phyloP scores from a whole-genome alignment of 2,329 filamentous ascomycete genomes.

The Falciphora oryzae region DNA sequence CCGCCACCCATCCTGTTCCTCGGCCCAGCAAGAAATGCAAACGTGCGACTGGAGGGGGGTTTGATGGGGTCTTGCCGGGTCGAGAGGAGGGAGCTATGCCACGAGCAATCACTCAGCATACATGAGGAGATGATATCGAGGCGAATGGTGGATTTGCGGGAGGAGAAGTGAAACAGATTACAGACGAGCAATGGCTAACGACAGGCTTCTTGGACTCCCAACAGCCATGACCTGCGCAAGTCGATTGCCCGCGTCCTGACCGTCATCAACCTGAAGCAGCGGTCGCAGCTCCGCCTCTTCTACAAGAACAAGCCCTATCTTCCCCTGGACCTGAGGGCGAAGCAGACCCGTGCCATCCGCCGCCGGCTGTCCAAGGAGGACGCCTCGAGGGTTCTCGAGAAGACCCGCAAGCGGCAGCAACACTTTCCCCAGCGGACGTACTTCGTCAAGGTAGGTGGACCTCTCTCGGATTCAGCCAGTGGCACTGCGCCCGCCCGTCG shows the following conservation, averaged over 20 bases:
- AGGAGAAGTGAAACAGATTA: slow-evolving; percentile 9
- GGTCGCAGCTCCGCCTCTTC: slow-evolving; percentile 95
- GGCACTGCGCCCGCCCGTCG: not conserved
- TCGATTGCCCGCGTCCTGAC: slow-evolving; percentile 98
- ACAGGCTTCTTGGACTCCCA: slow-evolving; percentile 8
- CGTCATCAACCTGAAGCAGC: slow-evolving; percentile 99
- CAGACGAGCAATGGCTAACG: slow-evolving; percentile 18
- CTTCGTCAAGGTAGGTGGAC: slow-evolving; percentile 81
- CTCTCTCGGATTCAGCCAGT: not conserved
- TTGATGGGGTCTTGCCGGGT: not conserved
- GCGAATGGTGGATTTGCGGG: not conserved
- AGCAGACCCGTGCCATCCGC: slow-evolving; percentile 97
- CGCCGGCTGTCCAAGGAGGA: slow-evolving; percentile 92
- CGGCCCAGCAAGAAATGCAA: not conserved
- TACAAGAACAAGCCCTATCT: slow-evolving; percentile 99
- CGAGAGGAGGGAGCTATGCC: not conserved
- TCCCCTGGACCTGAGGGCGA: slow-evolving; percentile 95
- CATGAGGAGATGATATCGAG: no score
- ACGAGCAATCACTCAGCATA: not conserved
- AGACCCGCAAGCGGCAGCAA: slow-evolving; percentile 90
- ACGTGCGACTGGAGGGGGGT: not conserved
- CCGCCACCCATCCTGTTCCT: not conserved
- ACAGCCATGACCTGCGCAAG: slow-evolving; percentile 97
- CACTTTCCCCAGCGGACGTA: slow-evolving; percentile 99
- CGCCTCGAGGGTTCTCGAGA: slow-evolving; percentile 76